phyloP scores from a whole-genome alignment of 1,139 yeast species.

The Geotrichum citri-aurantii region DNA sequence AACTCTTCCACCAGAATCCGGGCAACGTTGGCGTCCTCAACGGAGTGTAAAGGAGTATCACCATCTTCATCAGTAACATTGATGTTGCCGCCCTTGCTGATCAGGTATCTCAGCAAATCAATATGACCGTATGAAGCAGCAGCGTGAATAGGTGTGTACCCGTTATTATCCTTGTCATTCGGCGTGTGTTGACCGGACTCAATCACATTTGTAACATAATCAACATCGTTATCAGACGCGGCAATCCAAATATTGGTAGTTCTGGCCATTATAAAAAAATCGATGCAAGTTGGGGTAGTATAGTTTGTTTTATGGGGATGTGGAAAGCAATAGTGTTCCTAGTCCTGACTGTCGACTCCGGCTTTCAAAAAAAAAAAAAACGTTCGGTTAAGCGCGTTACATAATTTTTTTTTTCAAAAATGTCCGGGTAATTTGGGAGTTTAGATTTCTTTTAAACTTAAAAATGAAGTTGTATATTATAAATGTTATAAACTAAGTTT shows the following conservation, averaged over 20 bases:
- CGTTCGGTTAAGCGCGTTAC: neutral
- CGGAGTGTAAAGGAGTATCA: constrained; percentile 91
- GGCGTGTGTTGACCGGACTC: constrained; percentile 50
- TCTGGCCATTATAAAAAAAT: constrained; percentile 13
- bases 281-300: neutral
- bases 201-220: constrained; percentile 52
- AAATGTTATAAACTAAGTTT: no score
- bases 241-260: constrained; percentile 80
- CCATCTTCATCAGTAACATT: constrained; percentile 84
- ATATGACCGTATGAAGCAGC: constrained; percentile 89
- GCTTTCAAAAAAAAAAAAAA: neutral
- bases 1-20: constrained; percentile 57
- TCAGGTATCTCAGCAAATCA: constrained; percentile 56
- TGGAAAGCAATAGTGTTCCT: neutral
- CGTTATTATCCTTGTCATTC: constrained; percentile 79
- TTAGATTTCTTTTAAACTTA: no score
- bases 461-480: no score
- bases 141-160: constrained; percentile 94
- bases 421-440: neutral
- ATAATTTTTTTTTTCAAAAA: neutral
- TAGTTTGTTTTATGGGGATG: neutral
- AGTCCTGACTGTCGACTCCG: neutral
- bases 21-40: constrained; percentile 66
- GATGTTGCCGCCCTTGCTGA: constrained; percentile 64
- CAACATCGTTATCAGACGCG: constrained; percentile 74